Evolutionary conservation across 441 rosid species (phyloP).

Genomic region (Populus hybrid): DNA sequence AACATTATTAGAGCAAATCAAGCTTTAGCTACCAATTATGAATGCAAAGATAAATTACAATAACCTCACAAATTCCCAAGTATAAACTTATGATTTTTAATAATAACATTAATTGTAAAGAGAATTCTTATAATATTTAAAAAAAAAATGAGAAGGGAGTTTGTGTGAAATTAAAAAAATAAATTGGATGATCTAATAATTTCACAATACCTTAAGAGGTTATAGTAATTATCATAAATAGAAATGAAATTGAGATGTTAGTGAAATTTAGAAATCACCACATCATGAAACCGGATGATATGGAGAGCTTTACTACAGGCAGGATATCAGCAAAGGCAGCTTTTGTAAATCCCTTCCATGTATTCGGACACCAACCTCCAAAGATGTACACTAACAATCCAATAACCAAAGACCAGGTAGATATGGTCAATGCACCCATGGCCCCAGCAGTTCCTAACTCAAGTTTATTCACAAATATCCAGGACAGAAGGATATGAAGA

Average conservation of each 20-base stretch:
- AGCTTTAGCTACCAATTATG: too few relatives aligned
- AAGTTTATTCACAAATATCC: conserved; percentile 39
- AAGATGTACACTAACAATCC: conserved; percentile 36
- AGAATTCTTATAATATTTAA: too few relatives aligned
- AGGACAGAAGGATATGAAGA: conserved; percentile 42
- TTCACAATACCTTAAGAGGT: neutral
- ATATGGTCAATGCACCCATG: conserved; percentile 32
- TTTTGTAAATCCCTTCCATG: conserved; percentile 46
- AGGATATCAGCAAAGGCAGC: conserved; percentile 40
- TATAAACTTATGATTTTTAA: too few relatives aligned
- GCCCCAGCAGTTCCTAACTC: conserved; percentile 46
- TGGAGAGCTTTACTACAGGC: conserved; percentile 45
- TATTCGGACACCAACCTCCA: conserved; percentile 47
- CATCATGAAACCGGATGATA: conserved; percentile 54
- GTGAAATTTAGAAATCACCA: conserved; percentile 28
- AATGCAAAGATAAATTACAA: too few relatives aligned
- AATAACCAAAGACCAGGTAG: conserved; percentile 27
- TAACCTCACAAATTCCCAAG: too few relatives aligned
- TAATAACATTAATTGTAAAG: too few relatives aligned
- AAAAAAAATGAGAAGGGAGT: too few relatives aligned
- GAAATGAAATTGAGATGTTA: neutral
- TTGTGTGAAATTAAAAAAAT: too few relatives aligned
- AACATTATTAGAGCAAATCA: neutral
- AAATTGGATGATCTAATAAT: too few relatives aligned
- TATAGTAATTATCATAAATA: neutral